Conservation (phyloP, 352 stramenopile genomes). For the Phytopythium vexans region DNA sequence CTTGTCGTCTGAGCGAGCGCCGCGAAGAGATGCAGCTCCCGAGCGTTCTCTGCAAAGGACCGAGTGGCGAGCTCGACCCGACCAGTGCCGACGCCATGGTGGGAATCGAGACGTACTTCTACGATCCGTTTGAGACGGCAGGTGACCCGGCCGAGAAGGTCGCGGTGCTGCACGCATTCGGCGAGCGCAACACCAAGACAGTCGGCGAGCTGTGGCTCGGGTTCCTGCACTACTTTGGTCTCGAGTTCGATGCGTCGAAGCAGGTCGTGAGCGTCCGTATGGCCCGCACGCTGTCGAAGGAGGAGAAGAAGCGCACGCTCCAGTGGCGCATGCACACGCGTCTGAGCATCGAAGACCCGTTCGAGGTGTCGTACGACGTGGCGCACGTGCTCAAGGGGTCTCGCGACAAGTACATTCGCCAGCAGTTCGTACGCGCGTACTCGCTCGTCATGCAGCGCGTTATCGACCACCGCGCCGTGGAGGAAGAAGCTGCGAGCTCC, state of each 20-base stretch:
- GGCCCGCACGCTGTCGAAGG: conserved; percentile 63
- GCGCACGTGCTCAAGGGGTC: conserved; percentile 94
- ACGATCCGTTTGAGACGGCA: conserved; percentile 58
- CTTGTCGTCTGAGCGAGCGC: conserved; percentile 39
- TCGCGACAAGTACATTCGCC: conserved; percentile 82
- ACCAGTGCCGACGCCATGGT: conserved; percentile 16
- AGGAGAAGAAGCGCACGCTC: conserved; percentile 61
- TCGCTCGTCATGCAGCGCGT: conserved; percentile 51
- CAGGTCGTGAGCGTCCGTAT: conserved; percentile 71
- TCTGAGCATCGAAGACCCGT: conserved; percentile 97
- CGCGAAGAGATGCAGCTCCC: conserved; percentile 33
- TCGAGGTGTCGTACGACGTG: conserved; percentile 98
- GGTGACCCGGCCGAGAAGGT: conserved; percentile 44
- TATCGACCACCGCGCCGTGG: conserved; percentile 15
- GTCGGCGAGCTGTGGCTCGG: conserved; percentile 66
- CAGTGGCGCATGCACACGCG: conserved; percentile 79
- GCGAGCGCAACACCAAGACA: conserved; percentile 40
- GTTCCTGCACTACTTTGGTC: conserved; percentile 77
- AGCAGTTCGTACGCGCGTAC: conserved; percentile 77
- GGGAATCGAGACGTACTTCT: conserved; percentile 82
- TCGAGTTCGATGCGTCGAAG: conserved; percentile 65
- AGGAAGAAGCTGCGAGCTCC: neutral
- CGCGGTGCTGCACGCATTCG: conserved; percentile 33
- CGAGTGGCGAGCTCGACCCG: conserved; percentile 36
- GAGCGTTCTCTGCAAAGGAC: conserved; percentile 47